These are phyloP conservation scores for Daedaleopsis nitida DNA, from an alignment of 768 basidiomycete genomes.

Conservation along the genomic window DNA sequence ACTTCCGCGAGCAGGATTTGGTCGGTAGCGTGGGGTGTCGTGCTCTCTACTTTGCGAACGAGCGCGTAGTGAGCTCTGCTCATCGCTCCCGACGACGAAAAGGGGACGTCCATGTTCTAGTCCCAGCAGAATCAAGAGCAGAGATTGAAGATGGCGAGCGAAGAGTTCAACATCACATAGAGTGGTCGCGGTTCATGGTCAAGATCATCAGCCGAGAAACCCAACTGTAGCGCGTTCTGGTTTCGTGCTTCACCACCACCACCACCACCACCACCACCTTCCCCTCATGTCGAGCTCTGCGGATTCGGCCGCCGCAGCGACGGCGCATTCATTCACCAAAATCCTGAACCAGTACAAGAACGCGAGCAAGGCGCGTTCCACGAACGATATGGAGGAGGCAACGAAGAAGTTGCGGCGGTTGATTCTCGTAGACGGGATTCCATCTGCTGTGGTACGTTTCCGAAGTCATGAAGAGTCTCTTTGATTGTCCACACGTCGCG, in stretches of 20 bases:
- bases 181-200: constrained; percentile 6
- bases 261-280: constrained; percentile 5
- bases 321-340: constrained; percentile 80
- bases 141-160: no score
- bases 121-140: neutral
- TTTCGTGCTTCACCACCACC: neutral
- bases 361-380: constrained; percentile 62
- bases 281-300: constrained; percentile 17
- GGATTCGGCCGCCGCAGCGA: constrained; percentile 34
- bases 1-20: constrained; percentile 62
- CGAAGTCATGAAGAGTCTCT: neutral
- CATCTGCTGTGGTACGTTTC: constrained; percentile 65
- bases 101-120: constrained; percentile 72
- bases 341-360: constrained; percentile 71
- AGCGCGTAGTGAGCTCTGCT: constrained; percentile 76
- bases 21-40: constrained; percentile 63
- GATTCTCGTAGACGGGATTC: constrained; percentile 91
- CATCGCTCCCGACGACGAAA: constrained; percentile 75
- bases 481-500: neutral
- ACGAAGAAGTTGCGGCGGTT: constrained; percentile 84
- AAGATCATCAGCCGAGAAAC: constrained; percentile 6
- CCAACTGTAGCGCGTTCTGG: constrained; percentile 10
- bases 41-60: constrained; percentile 71
- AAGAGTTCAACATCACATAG: no score
- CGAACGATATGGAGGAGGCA: constrained; percentile 74